Conservation (phyloP, 176 grass and related monocot genomes). For the Cenchrus fungigraminus region DNA sequence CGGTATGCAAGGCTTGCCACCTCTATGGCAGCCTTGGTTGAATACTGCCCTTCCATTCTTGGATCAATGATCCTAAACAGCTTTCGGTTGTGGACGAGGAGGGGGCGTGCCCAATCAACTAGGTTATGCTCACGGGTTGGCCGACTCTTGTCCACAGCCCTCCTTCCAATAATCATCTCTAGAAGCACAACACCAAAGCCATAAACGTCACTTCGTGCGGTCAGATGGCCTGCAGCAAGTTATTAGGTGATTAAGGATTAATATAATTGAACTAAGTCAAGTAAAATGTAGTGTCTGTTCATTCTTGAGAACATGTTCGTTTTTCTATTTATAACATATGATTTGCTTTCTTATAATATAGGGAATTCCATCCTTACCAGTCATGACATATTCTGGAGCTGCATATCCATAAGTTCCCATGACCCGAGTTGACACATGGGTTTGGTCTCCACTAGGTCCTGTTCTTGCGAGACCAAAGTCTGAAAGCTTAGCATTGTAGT, state of each 20-base stretch:
- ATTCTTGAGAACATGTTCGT: conserved; percentile 14
- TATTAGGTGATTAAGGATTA: conserved; percentile 34
- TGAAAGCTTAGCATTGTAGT: conserved; percentile 97
- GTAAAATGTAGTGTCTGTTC: neutral
- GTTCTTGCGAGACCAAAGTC: conserved; percentile 98
- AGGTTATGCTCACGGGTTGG: conserved; percentile 82
- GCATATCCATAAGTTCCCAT: conserved; percentile 98
- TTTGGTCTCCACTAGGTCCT: conserved; percentile 95
- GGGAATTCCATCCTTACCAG: conserved; percentile 55
- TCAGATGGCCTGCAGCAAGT: conserved; percentile 76
- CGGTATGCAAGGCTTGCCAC: conserved; percentile 75
- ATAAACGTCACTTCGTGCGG: conserved; percentile 86
- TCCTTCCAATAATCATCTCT: conserved; percentile 89
- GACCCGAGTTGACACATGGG: conserved; percentile 90
- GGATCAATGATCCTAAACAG: conserved; percentile 89
- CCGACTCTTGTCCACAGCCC: conserved; percentile 82
- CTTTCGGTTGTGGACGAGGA: conserved; percentile 83
- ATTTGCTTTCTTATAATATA: neutral
- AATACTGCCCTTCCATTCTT: conserved; percentile 92
- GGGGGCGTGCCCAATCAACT: conserved; percentile 91
- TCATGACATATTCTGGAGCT: conserved; percentile 98
- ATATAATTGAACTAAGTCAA: neutral
- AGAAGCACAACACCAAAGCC: conserved; percentile 95
- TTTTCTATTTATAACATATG: neutral
- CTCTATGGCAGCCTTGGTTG: conserved; percentile 64